Conservation (phyloP, 2,329 filamentous ascomycete species). For the Rhynchosporium secalis region DNA sequence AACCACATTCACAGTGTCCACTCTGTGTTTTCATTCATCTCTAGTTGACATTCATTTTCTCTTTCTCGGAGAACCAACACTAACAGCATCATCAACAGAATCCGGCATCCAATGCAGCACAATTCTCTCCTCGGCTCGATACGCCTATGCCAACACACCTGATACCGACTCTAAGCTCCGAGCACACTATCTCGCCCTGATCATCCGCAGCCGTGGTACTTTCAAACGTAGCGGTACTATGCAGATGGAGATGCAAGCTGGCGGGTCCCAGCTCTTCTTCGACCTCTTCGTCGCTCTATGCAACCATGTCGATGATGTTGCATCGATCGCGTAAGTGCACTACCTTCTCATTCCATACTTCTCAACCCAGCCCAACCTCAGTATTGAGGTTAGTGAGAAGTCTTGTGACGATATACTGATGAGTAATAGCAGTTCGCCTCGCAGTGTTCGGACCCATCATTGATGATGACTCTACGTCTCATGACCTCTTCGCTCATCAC, state of each 20-base stretch:
- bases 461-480: constrained; percentile 21
- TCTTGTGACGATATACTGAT: constrained; percentile 15
- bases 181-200: constrained; percentile 88
- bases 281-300: constrained; percentile 91
- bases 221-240: constrained; percentile 95
- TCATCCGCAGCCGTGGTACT: constrained; percentile 81
- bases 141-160: constrained; percentile 84
- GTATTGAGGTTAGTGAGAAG: not conserved
- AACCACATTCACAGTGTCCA: constrained; percentile 44
- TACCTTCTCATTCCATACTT: not conserved
- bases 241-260: constrained; percentile 91
- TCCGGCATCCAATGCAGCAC: constrained; percentile 87
- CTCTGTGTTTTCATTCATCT: not conserved
- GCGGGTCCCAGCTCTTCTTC: constrained; percentile 82
- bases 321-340: constrained; percentile 52
- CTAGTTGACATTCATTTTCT: not conserved
- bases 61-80: not conserved
- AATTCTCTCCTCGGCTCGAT: constrained; percentile 84
- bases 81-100: constrained; percentile 56
- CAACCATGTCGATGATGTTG: constrained; percentile 79
- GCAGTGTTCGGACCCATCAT: constrained; percentile 36
- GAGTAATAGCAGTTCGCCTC: constrained; percentile 35
- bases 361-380: not conserved
- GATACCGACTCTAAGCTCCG: constrained; percentile 88
- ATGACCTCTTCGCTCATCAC: constrained; percentile 5